Evolutionary conservation across 805 yeast genomes (phyloP).

Genomic region (Wickerhamomyces sydowiorum): DNA sequence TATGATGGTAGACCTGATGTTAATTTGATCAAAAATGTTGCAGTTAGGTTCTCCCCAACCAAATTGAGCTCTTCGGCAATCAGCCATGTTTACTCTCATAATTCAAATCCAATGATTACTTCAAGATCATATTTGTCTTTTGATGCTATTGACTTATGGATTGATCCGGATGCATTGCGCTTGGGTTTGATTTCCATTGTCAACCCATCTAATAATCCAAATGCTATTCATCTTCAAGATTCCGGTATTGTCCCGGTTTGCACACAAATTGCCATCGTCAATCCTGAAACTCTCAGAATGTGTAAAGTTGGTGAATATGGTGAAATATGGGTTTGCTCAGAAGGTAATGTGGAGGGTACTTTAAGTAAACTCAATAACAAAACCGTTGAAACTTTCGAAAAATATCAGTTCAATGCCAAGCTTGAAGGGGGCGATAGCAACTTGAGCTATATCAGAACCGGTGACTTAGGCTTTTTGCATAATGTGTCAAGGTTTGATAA

Average conservation of each 20-base stretch:
- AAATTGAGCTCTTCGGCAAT: conserved; percentile 64
- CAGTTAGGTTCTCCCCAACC: conserved; percentile 57
- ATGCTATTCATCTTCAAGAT: conserved; percentile 78
- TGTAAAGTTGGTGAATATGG: conserved; percentile 92
- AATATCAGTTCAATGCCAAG: conserved; percentile 52
- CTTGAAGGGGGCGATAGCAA: conserved; percentile 61
- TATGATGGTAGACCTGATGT: conserved; percentile 70
- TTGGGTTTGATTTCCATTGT: conserved; percentile 82
- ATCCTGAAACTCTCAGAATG: conserved; percentile 78
- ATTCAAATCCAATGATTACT: conserved; percentile 75
- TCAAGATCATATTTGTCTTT: conserved; percentile 83
- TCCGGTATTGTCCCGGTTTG: conserved; percentile 96
- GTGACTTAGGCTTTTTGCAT: conserved; percentile 91
- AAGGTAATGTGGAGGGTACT: conserved; percentile 62
- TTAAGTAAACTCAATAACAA: conserved; percentile 45
- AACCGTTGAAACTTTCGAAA: conserved; percentile 11
- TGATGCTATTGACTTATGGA: conserved; percentile 80
- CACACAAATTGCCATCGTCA: conserved; percentile 89
- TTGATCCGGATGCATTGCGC: conserved; percentile 85
- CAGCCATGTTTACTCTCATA: conserved; percentile 73
- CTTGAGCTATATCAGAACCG: conserved; percentile 74
- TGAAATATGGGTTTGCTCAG: conserved; percentile 94
- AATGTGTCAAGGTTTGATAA: conserved; percentile 46
- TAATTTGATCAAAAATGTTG: conserved; percentile 48
- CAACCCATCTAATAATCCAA: conserved; percentile 62